Evolutionary conservation across 2,329 filamentous ascomycete species (phyloP).

Genomic region (Aspergillus aculeatus): DNA sequence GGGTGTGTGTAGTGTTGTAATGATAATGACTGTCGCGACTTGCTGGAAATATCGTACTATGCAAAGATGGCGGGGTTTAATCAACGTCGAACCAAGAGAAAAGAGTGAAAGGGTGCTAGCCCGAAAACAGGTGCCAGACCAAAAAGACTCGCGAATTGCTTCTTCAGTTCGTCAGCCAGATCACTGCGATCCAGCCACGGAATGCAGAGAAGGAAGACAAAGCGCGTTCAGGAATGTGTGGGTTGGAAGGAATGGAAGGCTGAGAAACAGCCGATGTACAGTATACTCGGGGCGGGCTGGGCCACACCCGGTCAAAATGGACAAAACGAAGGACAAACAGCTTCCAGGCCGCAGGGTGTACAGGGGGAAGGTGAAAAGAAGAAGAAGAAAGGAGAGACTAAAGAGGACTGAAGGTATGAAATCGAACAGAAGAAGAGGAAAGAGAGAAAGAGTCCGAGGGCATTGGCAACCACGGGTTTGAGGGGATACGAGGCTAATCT

Average conservation of each 20-base stretch:
- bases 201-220: slow-evolving; percentile 12
- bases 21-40: too few relatives aligned
- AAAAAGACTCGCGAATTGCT: background rate
- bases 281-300: slow-evolving; percentile 16
- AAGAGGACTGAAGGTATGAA: slow-evolving; percentile 5
- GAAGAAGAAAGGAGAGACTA: slow-evolving; percentile 4
- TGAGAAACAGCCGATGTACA: slow-evolving; percentile 8
- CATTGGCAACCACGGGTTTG: background rate
- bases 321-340: slow-evolving; percentile 39
- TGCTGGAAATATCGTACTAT: too few relatives aligned
- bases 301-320: slow-evolving; percentile 22
- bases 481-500: slow-evolving; percentile 2
- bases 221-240: slow-evolving; percentile 25
- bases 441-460: background rate
- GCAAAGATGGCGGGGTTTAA: background rate
- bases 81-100: background rate
- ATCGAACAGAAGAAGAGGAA: background rate
- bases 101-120: background rate
- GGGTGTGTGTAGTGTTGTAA: background rate
- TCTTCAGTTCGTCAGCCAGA: background rate
- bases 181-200: slow-evolving; percentile 7
- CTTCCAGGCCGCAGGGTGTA: slow-evolving; percentile 29
- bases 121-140: background rate
- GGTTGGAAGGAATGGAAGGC: slow-evolving; percentile 20
- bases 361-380: slow-evolving; percentile 12